Conservation (phyloP, 176 grass and related monocot genomes). For the Thinopyrum elongatum region DNA sequence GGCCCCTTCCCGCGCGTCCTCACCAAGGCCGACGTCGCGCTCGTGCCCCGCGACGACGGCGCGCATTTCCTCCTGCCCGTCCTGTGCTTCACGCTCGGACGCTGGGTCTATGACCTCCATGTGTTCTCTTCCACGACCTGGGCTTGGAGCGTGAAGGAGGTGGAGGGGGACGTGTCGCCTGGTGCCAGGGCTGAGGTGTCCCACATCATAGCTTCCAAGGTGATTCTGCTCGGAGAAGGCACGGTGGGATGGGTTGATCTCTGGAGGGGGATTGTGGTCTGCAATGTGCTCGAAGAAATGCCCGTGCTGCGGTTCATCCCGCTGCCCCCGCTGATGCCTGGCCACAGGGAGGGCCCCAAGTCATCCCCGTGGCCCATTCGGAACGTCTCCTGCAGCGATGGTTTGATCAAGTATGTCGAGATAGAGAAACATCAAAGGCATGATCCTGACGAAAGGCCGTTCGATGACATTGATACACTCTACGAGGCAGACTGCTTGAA, state of each 20-base stretch:
- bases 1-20: no score
- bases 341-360: not conserved
- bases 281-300: not conserved
- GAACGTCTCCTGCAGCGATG: slow-evolving; percentile 8
- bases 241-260: slow-evolving; percentile 3
- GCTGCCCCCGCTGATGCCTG: not conserved
- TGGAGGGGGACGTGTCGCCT: not conserved
- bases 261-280: not conserved
- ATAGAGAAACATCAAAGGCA: slow-evolving; percentile 8
- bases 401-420: slow-evolving; percentile 1
- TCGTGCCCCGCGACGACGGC: slow-evolving; percentile 5
- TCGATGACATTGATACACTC: not conserved
- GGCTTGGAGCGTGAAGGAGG: not conserved
- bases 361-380: not conserved
- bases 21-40: not conserved
- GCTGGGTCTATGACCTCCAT: not conserved
- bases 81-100: not conserved
- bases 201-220: not conserved
- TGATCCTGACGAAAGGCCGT: not conserved
- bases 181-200: not conserved
- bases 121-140: not conserved
- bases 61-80: not conserved
- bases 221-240: not conserved
- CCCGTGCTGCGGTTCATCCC: not conserved
- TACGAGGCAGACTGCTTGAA: not conserved